phyloP scores from a whole-genome alignment of 2,329 filamentous ascomycete genomes.

The Neonectria neomacrospora region DNA sequence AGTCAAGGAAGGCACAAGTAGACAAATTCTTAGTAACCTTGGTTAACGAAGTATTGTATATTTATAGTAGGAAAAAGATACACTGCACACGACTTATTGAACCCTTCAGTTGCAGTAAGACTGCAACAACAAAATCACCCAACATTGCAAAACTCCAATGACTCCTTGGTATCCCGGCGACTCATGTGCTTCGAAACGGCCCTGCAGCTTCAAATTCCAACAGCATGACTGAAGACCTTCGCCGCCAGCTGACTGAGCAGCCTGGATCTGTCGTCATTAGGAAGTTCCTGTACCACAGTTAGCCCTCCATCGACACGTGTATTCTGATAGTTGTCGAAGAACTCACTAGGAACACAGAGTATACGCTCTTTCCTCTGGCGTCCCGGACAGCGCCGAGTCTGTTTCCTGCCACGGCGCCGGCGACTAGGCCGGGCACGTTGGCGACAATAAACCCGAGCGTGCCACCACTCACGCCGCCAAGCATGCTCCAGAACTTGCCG shows the following conservation, averaged over 20 bases:
- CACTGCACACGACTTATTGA: neutral
- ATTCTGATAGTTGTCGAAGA: neutral
- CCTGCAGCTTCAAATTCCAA: conserved; percentile 58
- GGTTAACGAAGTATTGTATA: neutral
- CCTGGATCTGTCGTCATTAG: conserved; percentile 82
- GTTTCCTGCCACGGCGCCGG: conserved; percentile 93
- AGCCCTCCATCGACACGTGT: neutral
- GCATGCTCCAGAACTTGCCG: conserved; percentile 83
- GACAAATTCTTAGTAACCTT: neutral
- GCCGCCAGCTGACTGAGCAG: conserved; percentile 85
- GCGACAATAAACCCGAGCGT: conserved; percentile 95
- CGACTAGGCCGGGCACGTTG: conserved; percentile 88
- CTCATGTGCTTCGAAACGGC: neutral
- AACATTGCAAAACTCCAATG: conserved; percentile 11
- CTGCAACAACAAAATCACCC: neutral
- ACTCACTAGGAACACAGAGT: conserved; percentile 79
- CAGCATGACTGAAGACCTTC: conserved; percentile 85
- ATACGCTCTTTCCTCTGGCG: conserved; percentile 93
- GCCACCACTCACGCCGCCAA: conserved; percentile 88
- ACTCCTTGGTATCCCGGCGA: conserved; percentile 21
- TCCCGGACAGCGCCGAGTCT: conserved; percentile 90
- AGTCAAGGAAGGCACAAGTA: neutral
- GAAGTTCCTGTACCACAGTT: conserved; percentile 71
- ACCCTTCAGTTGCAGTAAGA: neutral
- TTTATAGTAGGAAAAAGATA: neutral